Conservation (phyloP, 139 green algal species). For the Chlorella ohadii region DNA sequence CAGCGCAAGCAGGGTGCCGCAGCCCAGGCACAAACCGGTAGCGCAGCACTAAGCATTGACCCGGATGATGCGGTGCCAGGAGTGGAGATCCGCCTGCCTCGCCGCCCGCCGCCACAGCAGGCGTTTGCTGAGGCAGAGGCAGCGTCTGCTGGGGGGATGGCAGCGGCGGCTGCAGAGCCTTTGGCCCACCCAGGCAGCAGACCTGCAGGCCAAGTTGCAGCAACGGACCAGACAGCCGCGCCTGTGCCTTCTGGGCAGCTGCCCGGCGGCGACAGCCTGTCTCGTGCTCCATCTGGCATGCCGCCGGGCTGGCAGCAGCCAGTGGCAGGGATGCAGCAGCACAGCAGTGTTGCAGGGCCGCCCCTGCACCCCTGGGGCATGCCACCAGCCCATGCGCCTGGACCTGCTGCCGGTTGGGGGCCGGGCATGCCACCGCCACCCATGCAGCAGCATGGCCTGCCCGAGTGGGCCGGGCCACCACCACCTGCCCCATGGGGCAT, state of each 20-base stretch:
- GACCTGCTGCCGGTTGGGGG: background rate
- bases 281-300: background rate
- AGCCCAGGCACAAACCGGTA: background rate
- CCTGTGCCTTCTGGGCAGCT: background rate
- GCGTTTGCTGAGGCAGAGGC: background rate
- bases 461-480: no score
- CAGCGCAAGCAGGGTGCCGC: background rate
- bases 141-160: background rate
- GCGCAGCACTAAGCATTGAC: background rate
- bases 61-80: background rate
- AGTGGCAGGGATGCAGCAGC: background rate
- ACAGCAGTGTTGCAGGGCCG: background rate
- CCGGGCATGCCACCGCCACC: no score
- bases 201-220: no score
- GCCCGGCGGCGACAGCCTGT: background rate
- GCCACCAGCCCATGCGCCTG: background rate
- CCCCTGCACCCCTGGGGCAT: background rate
- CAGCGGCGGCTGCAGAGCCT: background rate
- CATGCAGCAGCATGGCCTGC: background rate
- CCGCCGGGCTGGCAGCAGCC: background rate
- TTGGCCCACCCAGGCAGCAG: background rate
- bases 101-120: background rate
- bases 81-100: background rate
- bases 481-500: no score
- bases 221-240: no score